Percentiles rank a stretch among this genome's conserved stretches.
These are phyloP conservation scores for Cyberlindnera americana DNA, from an alignment of 805 yeast species.

Conservation along the genomic window DNA sequence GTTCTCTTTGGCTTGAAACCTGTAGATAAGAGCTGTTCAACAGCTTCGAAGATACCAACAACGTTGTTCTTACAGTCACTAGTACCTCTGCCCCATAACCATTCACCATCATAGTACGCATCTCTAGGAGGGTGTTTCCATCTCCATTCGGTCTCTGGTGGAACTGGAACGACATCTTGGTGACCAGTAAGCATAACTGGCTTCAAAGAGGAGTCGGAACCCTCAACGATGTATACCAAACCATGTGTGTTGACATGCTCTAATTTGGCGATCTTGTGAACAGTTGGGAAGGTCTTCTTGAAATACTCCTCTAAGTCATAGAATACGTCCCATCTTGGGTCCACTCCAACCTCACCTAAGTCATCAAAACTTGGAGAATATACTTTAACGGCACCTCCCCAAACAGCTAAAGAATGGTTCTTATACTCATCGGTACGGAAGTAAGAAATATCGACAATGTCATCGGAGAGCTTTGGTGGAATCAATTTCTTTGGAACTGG, in stretches of 20 bases:
- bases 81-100: constrained; percentile 75
- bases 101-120: constrained; percentile 61
- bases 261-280: constrained; percentile 8
- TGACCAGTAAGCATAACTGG: constrained; percentile 77
- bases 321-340: constrained; percentile 17
- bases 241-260: constrained; percentile 16
- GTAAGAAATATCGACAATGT: constrained; percentile 7
- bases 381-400: constrained; percentile 14
- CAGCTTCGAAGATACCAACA: constrained; percentile 61
- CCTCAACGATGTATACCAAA: constrained; percentile 29
- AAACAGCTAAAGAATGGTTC: constrained; percentile 13
- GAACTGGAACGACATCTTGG: constrained; percentile 83
- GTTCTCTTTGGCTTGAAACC: constrained; percentile 62
- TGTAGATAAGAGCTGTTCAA: constrained; percentile 48
- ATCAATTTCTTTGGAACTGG: constrained; percentile 6
- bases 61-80: constrained; percentile 71
- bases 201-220: constrained; percentile 46
- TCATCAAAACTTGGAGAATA: constrained; percentile 15
- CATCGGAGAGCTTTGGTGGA: constrained; percentile 5
- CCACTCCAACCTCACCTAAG: constrained; percentile 13
- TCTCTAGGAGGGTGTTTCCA: constrained; percentile 71
- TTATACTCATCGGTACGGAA: constrained; percentile 14
- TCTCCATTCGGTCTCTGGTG: constrained; percentile 46
- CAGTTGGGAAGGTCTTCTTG: constrained; percentile 11
- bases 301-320: constrained; percentile 10